Evolutionary conservation across 148 eudicot genomes (phyloP).

Genomic region (Polygonum maritimum): DNA sequence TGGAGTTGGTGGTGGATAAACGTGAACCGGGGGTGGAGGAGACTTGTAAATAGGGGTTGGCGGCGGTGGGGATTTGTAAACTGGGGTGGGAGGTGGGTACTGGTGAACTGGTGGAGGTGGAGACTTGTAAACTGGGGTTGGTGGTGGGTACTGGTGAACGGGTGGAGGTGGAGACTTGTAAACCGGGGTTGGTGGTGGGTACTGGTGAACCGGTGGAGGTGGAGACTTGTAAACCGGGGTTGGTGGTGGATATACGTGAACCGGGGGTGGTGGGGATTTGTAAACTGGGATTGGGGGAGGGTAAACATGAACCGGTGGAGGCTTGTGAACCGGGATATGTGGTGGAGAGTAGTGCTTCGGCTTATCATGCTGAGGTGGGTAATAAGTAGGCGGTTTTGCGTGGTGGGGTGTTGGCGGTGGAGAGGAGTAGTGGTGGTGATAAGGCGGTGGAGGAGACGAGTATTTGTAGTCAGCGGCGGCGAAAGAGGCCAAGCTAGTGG

Average conservation of each 20-base stretch:
- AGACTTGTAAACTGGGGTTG: not conserved
- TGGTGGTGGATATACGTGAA: not conserved
- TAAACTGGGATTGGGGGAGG: not conserved
- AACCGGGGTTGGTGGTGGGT: not conserved
- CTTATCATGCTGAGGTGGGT: not conserved
- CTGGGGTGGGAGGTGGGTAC: not conserved
- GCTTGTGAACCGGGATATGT: not conserved
- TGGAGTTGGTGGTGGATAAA: conserved; percentile 17
- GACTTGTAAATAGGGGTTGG: not conserved
- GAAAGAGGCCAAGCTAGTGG: not conserved
- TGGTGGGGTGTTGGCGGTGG: not conserved
- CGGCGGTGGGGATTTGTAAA: not conserved
- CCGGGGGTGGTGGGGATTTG: not conserved
- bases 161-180: not conserved
- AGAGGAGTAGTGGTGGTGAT: not conserved
- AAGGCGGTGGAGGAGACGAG: not conserved
- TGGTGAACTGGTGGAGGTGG: not conserved
- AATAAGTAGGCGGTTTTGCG: not conserved
- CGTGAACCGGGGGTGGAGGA: conserved; percentile 7
- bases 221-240: not conserved
- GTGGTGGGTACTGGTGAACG: not conserved
- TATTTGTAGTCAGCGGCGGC: conserved; percentile 2
- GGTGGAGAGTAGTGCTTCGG: not conserved
- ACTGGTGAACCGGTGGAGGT: not conserved
- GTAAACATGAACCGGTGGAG: not conserved